Conservation (phyloP, 805 yeast genomes). For the Candida loeiensis region DNA sequence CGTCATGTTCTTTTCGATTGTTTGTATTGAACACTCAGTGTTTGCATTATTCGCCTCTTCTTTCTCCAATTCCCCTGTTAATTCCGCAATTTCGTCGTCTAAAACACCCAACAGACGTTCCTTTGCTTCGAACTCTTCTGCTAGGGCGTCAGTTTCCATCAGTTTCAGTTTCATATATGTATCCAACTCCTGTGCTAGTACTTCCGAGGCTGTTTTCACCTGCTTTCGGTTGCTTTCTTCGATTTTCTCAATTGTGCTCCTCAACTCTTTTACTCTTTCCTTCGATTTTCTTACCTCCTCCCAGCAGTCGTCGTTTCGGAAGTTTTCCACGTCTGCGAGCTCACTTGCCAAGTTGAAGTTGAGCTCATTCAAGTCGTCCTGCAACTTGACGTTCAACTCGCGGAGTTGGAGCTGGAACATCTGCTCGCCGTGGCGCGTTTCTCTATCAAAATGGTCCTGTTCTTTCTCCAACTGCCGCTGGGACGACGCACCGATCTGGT, state of each 20-base stretch:
- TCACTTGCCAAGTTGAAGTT: constrained; percentile 34
- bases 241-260: constrained; percentile 4
- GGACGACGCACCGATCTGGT: constrained; percentile 4
- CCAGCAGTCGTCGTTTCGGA: constrained; percentile 19
- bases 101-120: constrained; percentile 18
- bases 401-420: constrained; percentile 25
- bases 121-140: constrained; percentile 22
- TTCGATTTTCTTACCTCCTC: constrained; percentile 18
- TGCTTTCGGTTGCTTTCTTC: constrained; percentile 13
- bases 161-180: constrained; percentile 16
- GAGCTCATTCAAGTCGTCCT: constrained; percentile 27
- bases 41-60: constrained; percentile 8
- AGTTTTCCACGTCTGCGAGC: constrained; percentile 23
- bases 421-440: constrained; percentile 29
- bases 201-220: constrained; percentile 15
- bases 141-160: constrained; percentile 25
- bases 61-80: constrained; percentile 6
- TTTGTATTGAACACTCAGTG: constrained; percentile 8
- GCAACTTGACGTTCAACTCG: constrained; percentile 25
- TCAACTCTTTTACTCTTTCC: constrained; percentile 9
- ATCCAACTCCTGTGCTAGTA: constrained; percentile 17
- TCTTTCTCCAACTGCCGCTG: constrained; percentile 10
- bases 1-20: constrained; percentile 17
- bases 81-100: constrained; percentile 5
- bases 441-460: constrained; percentile 12